Conservation (phyloP, 164 flowering plant genomes). For the Macadamia integrifolia region DNA sequence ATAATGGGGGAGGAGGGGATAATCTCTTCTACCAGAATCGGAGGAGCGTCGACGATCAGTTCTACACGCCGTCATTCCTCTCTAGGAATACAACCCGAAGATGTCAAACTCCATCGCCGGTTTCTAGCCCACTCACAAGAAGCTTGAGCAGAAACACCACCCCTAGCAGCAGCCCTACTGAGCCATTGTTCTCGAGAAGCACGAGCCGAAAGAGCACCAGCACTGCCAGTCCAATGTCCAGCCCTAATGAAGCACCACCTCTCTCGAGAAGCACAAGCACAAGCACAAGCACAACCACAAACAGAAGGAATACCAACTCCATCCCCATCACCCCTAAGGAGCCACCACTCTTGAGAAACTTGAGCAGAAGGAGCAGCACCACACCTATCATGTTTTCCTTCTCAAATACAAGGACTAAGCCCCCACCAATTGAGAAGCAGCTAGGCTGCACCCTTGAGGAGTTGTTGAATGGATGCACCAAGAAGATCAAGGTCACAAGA, state of each 20-base stretch:
- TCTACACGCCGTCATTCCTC: slow-evolving; percentile 13
- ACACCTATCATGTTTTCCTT: slow-evolving; percentile 54
- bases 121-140: slow-evolving; percentile 8
- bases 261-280: slow-evolving; percentile 3
- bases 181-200: background rate
- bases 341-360: slow-evolving; percentile 13
- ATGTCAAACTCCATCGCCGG: too few species aligned
- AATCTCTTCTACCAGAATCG: slow-evolving; percentile 8
- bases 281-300: slow-evolving; percentile 7
- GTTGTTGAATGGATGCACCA: slow-evolving; percentile 53
- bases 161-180: slow-evolving; percentile 23
- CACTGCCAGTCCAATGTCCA: too few species aligned
- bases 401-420: slow-evolving; percentile 31
- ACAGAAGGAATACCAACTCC: slow-evolving; percentile 9
- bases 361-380: slow-evolving; percentile 27
- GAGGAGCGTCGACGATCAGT: slow-evolving; percentile 18
- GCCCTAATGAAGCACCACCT: too few species aligned
- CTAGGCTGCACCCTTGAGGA: slow-evolving; percentile 82
- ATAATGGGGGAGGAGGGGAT: background rate
- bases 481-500: slow-evolving; percentile 53
- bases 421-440: slow-evolving; percentile 44
- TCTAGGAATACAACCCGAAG: background rate
- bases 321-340: too few species aligned
- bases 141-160: slow-evolving; percentile 27
- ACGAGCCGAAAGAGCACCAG: background rate